Evolutionary conservation across 2,329 filamentous ascomycete species (phyloP).

Genomic region (Trichoderma sp.): DNA sequence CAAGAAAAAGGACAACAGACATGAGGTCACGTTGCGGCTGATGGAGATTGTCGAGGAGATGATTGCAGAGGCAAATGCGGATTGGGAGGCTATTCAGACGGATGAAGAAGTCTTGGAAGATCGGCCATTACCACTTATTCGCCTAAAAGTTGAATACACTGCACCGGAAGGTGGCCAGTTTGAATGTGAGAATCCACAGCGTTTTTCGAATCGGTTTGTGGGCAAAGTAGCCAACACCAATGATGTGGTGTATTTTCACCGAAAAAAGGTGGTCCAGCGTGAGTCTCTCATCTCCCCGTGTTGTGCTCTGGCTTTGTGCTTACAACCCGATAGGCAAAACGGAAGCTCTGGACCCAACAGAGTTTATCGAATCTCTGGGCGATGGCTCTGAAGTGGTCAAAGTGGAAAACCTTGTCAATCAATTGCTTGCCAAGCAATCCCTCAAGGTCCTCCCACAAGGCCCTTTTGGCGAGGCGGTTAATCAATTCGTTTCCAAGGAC

Average conservation of each 20-base stretch:
- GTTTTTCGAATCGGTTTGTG: constrained; percentile 89
- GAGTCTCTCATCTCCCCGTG: constrained; percentile 17
- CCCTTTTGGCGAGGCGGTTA: constrained; percentile 87
- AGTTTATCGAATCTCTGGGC: constrained; percentile 56
- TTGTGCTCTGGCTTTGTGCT: background rate
- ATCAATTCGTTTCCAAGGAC: constrained; percentile 90
- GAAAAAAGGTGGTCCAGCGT: constrained; percentile 69
- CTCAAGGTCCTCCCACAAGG: constrained; percentile 92
- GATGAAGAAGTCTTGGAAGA: constrained; percentile 58
- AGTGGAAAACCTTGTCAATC: constrained; percentile 82
- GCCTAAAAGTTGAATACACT: constrained; percentile 87
- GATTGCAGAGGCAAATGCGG: constrained; percentile 77
- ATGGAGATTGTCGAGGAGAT: constrained; percentile 78
- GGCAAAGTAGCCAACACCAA: constrained; percentile 91
- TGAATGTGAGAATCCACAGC: constrained; percentile 90
- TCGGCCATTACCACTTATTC: constrained; percentile 76
- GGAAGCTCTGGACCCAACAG: constrained; percentile 55
- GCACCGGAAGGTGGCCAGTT: constrained; percentile 81
- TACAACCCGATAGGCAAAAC: constrained; percentile 32
- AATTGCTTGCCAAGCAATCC: constrained; percentile 83
- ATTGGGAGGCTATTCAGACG: constrained; percentile 79
- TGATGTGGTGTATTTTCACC: constrained; percentile 89
- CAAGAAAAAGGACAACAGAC: constrained; percentile 77
- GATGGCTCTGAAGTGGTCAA: constrained; percentile 66
- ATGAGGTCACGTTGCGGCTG: constrained; percentile 74